Conservation (phyloP, 495 filamentous ascomycete genomes). For the Amorphotheca resinae region DNA sequence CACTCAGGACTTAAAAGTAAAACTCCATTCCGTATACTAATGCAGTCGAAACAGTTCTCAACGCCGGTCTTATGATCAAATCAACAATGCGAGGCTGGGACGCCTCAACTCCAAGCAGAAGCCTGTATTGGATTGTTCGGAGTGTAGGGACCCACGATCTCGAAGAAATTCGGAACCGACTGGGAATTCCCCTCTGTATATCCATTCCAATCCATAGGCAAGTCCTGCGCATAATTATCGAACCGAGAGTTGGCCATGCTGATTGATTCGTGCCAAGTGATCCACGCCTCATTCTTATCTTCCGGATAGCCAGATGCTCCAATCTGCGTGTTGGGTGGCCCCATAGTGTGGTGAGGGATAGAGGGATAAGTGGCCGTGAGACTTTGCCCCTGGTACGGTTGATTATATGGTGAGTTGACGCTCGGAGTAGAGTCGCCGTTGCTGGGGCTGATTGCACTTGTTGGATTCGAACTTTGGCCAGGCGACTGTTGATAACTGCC, state of each 20-base stretch:
- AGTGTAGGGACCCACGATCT: not conserved
- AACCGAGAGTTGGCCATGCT: not conserved
- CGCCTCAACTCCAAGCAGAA: not conserved
- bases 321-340: constrained; percentile 5
- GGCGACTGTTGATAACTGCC: constrained; percentile 12
- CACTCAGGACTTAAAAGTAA: too few species aligned
- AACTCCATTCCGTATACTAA: too few species aligned
- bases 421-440: constrained; percentile 12
- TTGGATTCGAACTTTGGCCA: constrained; percentile 9
- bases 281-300: not conserved
- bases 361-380: constrained; percentile 3
- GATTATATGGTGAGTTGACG: constrained; percentile 16
- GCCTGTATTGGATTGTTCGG: not conserved
- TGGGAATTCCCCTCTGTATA: not conserved
- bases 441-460: constrained; percentile 9
- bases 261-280: not conserved
- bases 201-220: not conserved
- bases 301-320: not conserved
- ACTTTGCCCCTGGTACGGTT: constrained; percentile 1
- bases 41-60: too few species aligned
- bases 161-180: not conserved
- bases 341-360: constrained; percentile 9
- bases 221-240: not conserved
- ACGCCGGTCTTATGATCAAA: too few species aligned
- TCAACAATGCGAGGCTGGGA: not conserved